Conservation (phyloP, 2,329 filamentous ascomycete genomes). For the Penicillium sclerotigenum region DNA sequence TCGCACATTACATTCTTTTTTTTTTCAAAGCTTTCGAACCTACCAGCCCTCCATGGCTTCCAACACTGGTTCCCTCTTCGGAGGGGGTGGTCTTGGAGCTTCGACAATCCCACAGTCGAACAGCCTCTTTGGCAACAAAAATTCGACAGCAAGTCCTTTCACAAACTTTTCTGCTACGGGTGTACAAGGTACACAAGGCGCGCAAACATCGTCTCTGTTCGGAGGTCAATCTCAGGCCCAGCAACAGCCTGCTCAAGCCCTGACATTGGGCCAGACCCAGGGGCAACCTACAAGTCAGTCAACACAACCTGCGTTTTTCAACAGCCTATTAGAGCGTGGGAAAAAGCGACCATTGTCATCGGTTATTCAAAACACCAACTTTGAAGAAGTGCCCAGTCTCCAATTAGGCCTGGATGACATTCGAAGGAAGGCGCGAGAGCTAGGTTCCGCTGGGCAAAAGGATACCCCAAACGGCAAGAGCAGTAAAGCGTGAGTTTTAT, state of each 20-base stretch:
- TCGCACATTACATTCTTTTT: no score
- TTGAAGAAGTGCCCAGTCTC: slow-evolving; percentile 80
- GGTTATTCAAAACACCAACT: slow-evolving; percentile 51
- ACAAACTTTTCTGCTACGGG: slow-evolving; percentile 20
- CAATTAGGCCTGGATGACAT: slow-evolving; percentile 92
- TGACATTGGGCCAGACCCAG: slow-evolving; percentile 29
- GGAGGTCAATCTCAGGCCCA: slow-evolving; percentile 24
- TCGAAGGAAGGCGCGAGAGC: slow-evolving; percentile 67
- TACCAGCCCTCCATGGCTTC: slow-evolving; percentile 13
- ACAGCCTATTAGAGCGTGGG: slow-evolving; percentile 61
- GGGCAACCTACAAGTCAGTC: slow-evolving; percentile 28
- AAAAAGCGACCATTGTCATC: slow-evolving; percentile 67
- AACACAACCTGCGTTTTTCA: slow-evolving; percentile 60
- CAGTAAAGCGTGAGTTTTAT: slow-evolving; percentile 52
- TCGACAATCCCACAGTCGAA: slow-evolving; percentile 23
- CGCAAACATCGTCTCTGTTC: slow-evolving; percentile 24
- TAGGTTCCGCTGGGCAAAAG: slow-evolving; percentile 64
- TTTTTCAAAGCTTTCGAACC: neutral
- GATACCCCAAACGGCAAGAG: slow-evolving; percentile 41
- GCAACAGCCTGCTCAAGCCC: slow-evolving; percentile 22
- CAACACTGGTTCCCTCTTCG: slow-evolving; percentile 30
- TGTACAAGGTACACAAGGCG: slow-evolving; percentile 19
- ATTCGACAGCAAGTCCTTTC: slow-evolving; percentile 25
- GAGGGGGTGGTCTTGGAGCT: slow-evolving; percentile 27
- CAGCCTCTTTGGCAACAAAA: slow-evolving; percentile 29